Evolutionary conservation across 192 early-diverging fungal genomes (phyloP).

Genomic region (Backusella tarrabulga): DNA sequence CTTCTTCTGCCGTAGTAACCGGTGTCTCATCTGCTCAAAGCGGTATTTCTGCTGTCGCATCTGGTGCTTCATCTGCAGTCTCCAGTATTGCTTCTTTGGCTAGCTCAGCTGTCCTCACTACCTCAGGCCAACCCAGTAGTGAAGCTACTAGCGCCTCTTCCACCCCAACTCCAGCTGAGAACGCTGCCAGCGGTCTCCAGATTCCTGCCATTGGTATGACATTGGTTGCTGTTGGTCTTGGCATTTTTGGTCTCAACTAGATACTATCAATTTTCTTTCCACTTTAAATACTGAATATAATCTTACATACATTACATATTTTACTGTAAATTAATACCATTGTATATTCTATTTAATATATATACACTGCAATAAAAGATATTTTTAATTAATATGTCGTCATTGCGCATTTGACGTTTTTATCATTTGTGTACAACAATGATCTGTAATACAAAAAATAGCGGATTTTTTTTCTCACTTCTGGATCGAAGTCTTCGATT

Average conservation of each 20-base stretch:
- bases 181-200: not conserved
- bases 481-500: not conserved
- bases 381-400: not conserved
- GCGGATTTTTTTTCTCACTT: not conserved
- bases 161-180: not conserved
- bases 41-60: not conserved
- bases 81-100: not conserved
- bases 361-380: not conserved
- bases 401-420: not conserved
- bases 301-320: not conserved
- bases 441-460: no score
- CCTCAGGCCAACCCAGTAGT: not conserved
- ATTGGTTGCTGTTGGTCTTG: not conserved
- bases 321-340: constrained; percentile 4
- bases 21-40: not conserved
- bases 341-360: not conserved
- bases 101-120: not conserved
- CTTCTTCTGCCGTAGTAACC: not conserved
- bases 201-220: not conserved
- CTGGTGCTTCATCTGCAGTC: not conserved
- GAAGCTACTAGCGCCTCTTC: constrained; percentile 9
- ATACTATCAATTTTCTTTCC: not conserved
- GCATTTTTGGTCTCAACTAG: not conserved
- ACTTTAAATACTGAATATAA: not conserved
- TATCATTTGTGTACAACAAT: not conserved